Conservation (phyloP, 805 yeast species). For the Ogataea allantospora region DNA sequence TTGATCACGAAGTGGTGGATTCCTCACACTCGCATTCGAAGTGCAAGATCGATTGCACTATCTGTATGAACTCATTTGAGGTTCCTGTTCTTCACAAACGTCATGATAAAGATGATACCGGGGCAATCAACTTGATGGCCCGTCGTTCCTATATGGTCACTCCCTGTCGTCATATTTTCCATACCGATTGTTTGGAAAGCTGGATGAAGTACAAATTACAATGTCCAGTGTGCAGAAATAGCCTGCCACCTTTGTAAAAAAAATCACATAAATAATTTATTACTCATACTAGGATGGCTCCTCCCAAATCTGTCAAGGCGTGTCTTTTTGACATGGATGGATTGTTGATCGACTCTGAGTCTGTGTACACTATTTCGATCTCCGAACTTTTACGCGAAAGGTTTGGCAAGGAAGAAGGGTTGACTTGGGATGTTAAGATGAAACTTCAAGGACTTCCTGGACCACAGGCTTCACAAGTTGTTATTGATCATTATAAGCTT, state of each 20-base stretch:
- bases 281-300: conserved; percentile 4
- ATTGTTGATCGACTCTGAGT: conserved; percentile 86
- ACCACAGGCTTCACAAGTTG: conserved; percentile 59
- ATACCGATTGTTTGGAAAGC: conserved; percentile 79
- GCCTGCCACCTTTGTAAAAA: conserved; percentile 72
- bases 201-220: conserved; percentile 94
- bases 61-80: conserved; percentile 82
- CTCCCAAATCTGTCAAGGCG: conserved; percentile 24
- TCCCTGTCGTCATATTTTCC: conserved; percentile 90
- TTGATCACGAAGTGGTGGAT: conserved; percentile 45
- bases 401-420: conserved; percentile 62
- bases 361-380: conserved; percentile 78
- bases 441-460: conserved; percentile 92
- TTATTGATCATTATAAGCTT: conserved; percentile 67
- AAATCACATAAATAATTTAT: neutral
- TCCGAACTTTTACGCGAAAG: conserved; percentile 57
- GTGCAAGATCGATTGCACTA: conserved; percentile 74
- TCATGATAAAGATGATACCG: conserved; percentile 14
- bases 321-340: conserved; percentile 85
- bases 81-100: conserved; percentile 42
- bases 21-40: conserved; percentile 32
- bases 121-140: conserved; percentile 27
- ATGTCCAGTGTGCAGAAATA: conserved; percentile 89
- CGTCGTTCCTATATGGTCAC: conserved; percentile 71
- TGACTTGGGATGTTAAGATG: conserved; percentile 88